A percentile compares a stretch with the other conserved stretches of the same genome.
These are phyloP conservation scores for Clitocybe nebularis DNA, from an alignment of 1,284 basidiomycete species.

Conservation along the genomic window DNA sequence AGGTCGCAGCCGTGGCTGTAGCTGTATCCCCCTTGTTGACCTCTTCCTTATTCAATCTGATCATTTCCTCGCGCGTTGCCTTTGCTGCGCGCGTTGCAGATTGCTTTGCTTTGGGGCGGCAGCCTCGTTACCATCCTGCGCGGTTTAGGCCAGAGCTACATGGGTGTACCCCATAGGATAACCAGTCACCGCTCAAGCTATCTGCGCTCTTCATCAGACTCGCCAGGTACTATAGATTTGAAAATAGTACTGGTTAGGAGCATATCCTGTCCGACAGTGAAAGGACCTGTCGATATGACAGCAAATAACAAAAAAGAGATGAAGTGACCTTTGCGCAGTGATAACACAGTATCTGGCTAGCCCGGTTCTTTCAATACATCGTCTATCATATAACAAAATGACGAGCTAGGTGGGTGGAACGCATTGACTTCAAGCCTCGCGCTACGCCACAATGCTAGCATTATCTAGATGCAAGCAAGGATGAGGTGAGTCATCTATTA, in stretches of 20 bases:
- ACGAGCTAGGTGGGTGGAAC: conserved; percentile 35
- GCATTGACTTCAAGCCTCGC: conserved; percentile 91
- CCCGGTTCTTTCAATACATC: conserved; percentile 81
- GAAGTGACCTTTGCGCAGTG: conserved; percentile 84
- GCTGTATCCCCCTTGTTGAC: conserved; percentile 17
- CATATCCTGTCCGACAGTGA: conserved; percentile 53
- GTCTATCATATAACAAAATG: conserved; percentile 59
- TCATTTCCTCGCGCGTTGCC: conserved; percentile 35
- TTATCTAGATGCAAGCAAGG: conserved; percentile 51
- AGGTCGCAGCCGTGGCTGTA: conserved; percentile 3
- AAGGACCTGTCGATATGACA: not conserved
- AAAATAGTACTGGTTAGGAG: conserved; percentile 83
- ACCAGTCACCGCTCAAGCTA: conserved; percentile 76
- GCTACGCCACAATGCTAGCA: conserved; percentile 93
- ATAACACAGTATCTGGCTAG: conserved; percentile 66
- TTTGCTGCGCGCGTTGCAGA: conserved; percentile 35
- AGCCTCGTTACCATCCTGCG: conserved; percentile 68
- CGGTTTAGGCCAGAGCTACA: conserved; percentile 8
- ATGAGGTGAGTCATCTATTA: conserved; percentile 1
- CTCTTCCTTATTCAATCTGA: conserved; percentile 22
- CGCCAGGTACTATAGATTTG: conserved; percentile 80
- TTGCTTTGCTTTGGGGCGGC: conserved; percentile 65
- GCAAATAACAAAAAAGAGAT: too few species aligned
- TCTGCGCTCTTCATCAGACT: conserved; percentile 86
- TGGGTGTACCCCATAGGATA: not conserved